Base-by-base conservation (phyloP, 257 asterid genomes). In the Forsythia suspensa region DNA sequence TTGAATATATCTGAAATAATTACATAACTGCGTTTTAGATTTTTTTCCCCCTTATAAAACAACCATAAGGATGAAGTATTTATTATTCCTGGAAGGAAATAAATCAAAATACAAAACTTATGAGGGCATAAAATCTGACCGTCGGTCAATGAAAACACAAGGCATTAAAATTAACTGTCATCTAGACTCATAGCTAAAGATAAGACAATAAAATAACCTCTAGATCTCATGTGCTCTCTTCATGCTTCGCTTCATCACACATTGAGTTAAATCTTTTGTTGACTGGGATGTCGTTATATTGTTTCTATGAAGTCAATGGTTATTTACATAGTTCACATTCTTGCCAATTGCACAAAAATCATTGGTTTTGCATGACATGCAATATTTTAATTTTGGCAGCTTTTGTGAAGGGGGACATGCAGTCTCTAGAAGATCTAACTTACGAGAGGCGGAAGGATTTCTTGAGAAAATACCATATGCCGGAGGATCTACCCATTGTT, bases 371-470 rank as follows among this genome's bases (percentile, higher is more conserved):
- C 38, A 21, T 24, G 38, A 21, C 38, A 63, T 63, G 15, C 15
- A 63, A 11, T 57, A 9, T 8, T 29, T 39, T 63, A 21, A 63
- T 21, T 10, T 34, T 43, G 44, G 38, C 80, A 39, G 68, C 66
- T 89, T 43, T 85, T 81, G 13, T 85, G 82, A 72, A 94, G 98
- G 99, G 99, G 48, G 99, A 96, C 83, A 84, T 96, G 92, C 98
- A 90, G 80, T 96, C 99, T 40, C 88, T 96, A 73, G 98, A 94
- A 86, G 99, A 96, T 82, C 74, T 96, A 65, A 96, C 98, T 6
- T 93, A 96, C 29, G 93, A 96, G 80, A 96, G 76, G 86, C 87
- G 98, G 81, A 96, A 88, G 83, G 94, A 84, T 70, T 94, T 96
- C 91, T 77, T 96, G 85, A 82, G 86, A 80, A 86, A 88, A 81